Evolutionary conservation across 163 green algal genomes (phyloP).

Genomic region (Chlamydomonas reinhardtii): DNA sequence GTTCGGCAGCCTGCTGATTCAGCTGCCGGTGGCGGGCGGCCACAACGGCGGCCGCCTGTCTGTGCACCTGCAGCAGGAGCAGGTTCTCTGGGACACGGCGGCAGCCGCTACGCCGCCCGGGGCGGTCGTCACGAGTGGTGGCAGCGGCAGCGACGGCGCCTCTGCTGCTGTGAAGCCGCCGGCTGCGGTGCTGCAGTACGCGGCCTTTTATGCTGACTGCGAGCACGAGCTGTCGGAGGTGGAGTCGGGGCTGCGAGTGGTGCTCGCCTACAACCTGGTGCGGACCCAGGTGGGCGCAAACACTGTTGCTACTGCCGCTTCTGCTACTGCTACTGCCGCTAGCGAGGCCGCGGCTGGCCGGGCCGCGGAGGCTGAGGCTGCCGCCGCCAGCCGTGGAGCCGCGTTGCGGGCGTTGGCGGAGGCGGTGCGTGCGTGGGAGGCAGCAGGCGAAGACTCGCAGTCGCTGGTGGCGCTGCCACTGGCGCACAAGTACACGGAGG

Average conservation of each 20-base stretch:
- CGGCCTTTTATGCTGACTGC: constrained; percentile 55
- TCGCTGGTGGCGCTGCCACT: neutral
- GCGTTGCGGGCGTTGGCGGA: too few species aligned
- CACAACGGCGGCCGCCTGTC: constrained; percentile 22
- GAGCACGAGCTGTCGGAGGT: constrained; percentile 51
- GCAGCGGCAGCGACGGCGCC: too few species aligned
- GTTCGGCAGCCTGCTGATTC: constrained; percentile 50
- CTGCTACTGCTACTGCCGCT: too few species aligned
- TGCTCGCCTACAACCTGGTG: constrained; percentile 55
- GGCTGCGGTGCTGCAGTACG: too few species aligned
- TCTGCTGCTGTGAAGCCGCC: too few species aligned
- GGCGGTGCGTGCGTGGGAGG: constrained; percentile 5
- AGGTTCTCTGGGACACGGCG: neutral
- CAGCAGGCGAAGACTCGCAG: too few species aligned
- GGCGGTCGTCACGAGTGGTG: too few species aligned
- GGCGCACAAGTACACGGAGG: constrained; percentile 44
- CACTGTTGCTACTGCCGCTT: too few species aligned
- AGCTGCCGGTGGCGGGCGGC: constrained; percentile 44
- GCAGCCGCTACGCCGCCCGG: neutral
- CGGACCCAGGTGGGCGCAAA: neutral
- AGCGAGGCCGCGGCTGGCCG: neutral
- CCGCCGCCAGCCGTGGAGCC: too few species aligned
- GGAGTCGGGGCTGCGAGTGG: constrained; percentile 4
- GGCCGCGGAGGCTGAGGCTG: too few species aligned
- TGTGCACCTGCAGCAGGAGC: neutral